Conservation (phyloP, 2,329 filamentous ascomycete species). For the Colletotrichum liaoningense region DNA sequence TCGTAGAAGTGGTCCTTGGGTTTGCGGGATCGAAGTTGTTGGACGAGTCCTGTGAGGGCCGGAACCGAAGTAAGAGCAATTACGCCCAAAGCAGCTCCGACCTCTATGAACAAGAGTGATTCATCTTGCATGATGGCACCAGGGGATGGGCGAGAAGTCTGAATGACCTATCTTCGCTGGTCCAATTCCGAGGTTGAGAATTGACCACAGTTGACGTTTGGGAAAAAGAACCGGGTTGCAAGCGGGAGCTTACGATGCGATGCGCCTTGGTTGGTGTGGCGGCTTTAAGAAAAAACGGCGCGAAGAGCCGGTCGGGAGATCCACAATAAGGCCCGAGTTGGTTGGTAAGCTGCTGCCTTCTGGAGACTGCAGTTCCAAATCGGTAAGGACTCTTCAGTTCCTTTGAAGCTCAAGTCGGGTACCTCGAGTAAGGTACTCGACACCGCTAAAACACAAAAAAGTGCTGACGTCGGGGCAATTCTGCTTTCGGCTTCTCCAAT, state of each 20-base stretch:
- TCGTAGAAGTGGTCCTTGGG: conserved; percentile 65
- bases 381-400: conserved; percentile 11
- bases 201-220: neutral
- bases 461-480: conserved; percentile 5
- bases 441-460: neutral
- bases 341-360: conserved; percentile 2
- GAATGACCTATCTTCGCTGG: neutral
- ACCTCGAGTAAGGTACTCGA: conserved; percentile 5
- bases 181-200: neutral
- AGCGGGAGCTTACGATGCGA: neutral
- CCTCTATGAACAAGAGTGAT: conserved; percentile 28
- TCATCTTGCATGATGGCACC: conserved; percentile 33
- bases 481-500: neutral
- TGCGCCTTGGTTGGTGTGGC: neutral
- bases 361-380: neutral
- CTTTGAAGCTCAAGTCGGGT: neutral
- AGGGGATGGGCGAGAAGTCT: neutral
- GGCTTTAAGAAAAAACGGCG: neutral
- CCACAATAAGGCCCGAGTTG: neutral
- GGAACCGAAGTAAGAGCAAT: conserved; percentile 51
- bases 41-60: conserved; percentile 46
- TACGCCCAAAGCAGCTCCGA: conserved; percentile 46
- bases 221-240: neutral
- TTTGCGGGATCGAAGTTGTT: conserved; percentile 48
- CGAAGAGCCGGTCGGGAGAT: neutral